Base-by-base conservation (phyloP, 192 early-diverging fungal species). In the Coemansia erecta region DNA sequence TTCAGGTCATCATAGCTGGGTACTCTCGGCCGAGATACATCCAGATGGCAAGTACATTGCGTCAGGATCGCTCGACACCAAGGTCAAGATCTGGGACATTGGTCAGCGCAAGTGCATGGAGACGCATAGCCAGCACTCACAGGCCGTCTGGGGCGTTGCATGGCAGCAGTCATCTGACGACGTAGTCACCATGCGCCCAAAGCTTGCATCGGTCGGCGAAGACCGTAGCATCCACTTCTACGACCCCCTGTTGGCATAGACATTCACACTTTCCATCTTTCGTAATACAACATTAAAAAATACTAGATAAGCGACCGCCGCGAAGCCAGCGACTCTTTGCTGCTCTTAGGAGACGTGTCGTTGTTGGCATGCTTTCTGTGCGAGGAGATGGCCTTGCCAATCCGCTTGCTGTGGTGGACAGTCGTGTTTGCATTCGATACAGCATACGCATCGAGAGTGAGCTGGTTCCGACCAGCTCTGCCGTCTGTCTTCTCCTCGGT, bases 51-150 rank as follows among this genome's bases (percentile, higher is more conserved):
- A 50, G 50, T 72, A 73, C 63, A 73, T 79, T 53, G 77, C 77
- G 8, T 79, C 77, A 9, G 77, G 66, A 0, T 79, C 77, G 5
- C 41, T 70, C 9, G 77, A 79, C 40, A 58, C 70, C 24, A 73
- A 79, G 61, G 71, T 79, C 24, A 79, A 79, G 63, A 69, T 79
- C 64, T 79, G 77, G 77, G 77, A 79, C 28, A 52, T 79, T 31
- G 67, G 59, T 4, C 70, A 79, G 53, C 62, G 71, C 17, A 56
- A 66, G 13, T 69, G 70, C 26, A 58, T 73, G 19, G 77, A 79
- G 43, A 79, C 71, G 1, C 71, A 73, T 42, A 60, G 53, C 45
- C 66, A 68, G 56, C 77, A 79, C 44, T 49, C 70, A 2, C 66
- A 73, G 50, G 70, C 77, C 6, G 77, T 73, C 13, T 68, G 71